A percentile compares a stretch with the other conserved stretches of the same genome.
phyloP scores from a whole-genome alignment of 257 asterid genomes.

The Capsicum baccatum region DNA sequence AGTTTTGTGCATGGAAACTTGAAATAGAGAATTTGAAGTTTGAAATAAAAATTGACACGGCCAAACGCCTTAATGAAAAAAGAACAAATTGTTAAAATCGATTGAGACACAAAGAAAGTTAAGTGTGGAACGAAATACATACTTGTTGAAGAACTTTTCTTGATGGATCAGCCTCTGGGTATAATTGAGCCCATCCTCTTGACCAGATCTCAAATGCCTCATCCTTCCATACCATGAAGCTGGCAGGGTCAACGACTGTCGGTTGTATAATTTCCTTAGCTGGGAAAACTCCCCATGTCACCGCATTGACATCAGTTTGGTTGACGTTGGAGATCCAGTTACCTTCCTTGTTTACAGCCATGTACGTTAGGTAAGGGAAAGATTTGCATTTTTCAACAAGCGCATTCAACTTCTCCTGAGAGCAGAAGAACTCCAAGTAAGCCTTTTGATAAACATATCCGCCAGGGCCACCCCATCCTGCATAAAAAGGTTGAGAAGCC shows the following conservation, averaged over 20 bases:
- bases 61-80: neutral
- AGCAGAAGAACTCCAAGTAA: constrained; percentile 88
- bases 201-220: constrained; percentile 96
- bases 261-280: constrained; percentile 94
- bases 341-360: constrained; percentile 85
- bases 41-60: neutral
- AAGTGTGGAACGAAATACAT: neutral
- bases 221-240: constrained; percentile 93
- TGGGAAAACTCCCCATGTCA: constrained; percentile 99
- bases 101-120: neutral
- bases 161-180: constrained; percentile 83
- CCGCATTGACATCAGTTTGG: constrained; percentile 72
- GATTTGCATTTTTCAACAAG: constrained; percentile 65
- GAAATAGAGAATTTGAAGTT: no score
- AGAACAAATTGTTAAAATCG: neutral
- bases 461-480: constrained; percentile 98
- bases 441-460: constrained; percentile 98
- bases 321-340: constrained; percentile 63
- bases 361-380: constrained; percentile 71
- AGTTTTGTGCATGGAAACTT: no score
- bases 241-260: constrained; percentile 84
- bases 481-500: neutral
- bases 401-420: constrained; percentile 59
- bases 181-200: constrained; percentile 84
- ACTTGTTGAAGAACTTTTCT: constrained; percentile 82